Evolutionary conservation across 2,329 filamentous ascomycete species (phyloP).

Genomic region (Fusarium sp.): DNA sequence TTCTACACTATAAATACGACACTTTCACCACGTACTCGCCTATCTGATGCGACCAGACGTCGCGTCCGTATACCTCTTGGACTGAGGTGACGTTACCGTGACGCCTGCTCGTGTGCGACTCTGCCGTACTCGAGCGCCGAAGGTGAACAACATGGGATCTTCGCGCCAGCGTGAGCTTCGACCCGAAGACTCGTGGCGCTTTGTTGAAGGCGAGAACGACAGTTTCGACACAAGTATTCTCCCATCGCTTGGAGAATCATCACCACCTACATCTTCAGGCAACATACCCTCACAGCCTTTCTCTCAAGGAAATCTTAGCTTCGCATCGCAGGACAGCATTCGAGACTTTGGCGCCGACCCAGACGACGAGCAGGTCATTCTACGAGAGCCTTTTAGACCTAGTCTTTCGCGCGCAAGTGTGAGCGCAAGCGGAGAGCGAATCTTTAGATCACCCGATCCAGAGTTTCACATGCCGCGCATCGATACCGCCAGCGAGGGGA

Average conservation of each 20-base stretch:
- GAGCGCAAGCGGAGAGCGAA: constrained; percentile 33
- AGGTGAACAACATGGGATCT: constrained; percentile 36
- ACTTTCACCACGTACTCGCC: not conserved
- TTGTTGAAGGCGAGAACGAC: constrained; percentile 71
- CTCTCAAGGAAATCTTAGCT: constrained; percentile 56
- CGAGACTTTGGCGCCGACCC: constrained; percentile 64
- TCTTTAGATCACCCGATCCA: constrained; percentile 58
- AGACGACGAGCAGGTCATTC: constrained; percentile 67
- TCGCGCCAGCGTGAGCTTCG: constrained; percentile 41
- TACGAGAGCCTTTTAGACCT: constrained; percentile 66
- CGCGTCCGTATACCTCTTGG: not conserved
- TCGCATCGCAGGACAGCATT: constrained; percentile 67
- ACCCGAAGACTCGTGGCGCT: constrained; percentile 69
- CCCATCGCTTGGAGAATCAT: constrained; percentile 56
- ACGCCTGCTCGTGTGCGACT: constrained; percentile 16
- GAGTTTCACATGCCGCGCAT: constrained; percentile 66
- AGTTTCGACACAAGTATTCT: constrained; percentile 69
- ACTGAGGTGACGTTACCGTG: constrained; percentile 5
- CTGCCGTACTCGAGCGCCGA: constrained; percentile 9
- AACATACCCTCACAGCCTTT: constrained; percentile 61
- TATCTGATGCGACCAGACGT: constrained; percentile 16
- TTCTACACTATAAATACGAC: constrained; percentile 18
- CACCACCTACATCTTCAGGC: constrained; percentile 52
- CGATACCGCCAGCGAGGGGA: constrained; percentile 53
- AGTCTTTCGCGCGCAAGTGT: constrained; percentile 58